Evolutionary conservation across 2,329 filamentous ascomycete genomes (phyloP).

Genomic region (Cladophialophora yegresii): DNA sequence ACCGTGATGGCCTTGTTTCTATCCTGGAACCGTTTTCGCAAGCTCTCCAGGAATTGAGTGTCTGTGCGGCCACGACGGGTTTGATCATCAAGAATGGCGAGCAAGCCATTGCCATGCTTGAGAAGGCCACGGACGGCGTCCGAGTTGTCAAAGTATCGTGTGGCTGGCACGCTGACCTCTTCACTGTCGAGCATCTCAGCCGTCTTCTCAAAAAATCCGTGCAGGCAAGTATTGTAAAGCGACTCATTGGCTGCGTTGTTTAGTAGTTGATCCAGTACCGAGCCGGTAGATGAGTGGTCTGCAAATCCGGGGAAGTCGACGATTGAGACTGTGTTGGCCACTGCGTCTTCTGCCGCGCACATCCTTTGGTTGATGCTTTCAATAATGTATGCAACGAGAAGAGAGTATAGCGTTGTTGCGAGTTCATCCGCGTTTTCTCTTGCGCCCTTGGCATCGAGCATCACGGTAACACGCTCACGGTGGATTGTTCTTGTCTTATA

Average conservation of each 20-base stretch:
- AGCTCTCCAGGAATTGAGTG: conserved; percentile 82
- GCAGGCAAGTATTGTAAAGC: conserved; percentile 87
- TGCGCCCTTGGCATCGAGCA: conserved; percentile 90
- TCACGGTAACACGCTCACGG: conserved; percentile 95
- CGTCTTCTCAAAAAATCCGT: conserved; percentile 94
- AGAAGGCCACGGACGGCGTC: conserved; percentile 89
- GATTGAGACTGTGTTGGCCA: conserved; percentile 91
- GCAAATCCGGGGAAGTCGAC: conserved; percentile 96
- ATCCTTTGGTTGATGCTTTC: conserved; percentile 88
- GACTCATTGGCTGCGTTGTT: conserved; percentile 93
- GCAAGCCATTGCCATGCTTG: conserved; percentile 86
- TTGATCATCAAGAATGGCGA: conserved; percentile 95
- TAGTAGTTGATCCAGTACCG: conserved; percentile 84
- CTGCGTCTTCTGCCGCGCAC: conserved; percentile 81
- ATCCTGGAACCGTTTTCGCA: conserved; percentile 89
- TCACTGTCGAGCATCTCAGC: conserved; percentile 92
- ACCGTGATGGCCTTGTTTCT: conserved; percentile 91
- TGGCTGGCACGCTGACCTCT: conserved; percentile 84
- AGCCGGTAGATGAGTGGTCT: conserved; percentile 78
- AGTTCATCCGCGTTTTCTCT: conserved; percentile 91
- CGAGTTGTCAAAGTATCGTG: conserved; percentile 96
- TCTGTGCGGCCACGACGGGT: conserved; percentile 86
- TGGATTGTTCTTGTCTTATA: conserved; percentile 98
- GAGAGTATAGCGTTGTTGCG: conserved; percentile 86
- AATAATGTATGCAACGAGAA: conserved; percentile 90